Evolutionary conservation across 768 basidiomycete species (phyloP), one percentile per base, ranked within the genome.

Genomic region (Mycena belliarum): DNA sequence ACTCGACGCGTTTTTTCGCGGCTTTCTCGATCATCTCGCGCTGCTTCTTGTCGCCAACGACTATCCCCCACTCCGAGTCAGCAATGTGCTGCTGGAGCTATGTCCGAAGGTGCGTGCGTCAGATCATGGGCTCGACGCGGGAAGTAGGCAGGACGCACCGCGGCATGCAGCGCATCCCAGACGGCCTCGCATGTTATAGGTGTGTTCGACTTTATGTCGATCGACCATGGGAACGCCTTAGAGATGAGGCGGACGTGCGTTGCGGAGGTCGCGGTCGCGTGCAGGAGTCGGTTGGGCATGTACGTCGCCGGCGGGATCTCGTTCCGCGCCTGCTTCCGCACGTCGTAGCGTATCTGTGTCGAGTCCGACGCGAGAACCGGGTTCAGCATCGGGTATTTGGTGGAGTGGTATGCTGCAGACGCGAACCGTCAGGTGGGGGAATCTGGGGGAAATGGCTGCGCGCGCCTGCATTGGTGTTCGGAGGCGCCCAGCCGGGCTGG

Each of bases 11-110:
- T 57, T 76, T 78, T 70, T 79, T 83, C 50, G 76, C 78, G 2
- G 84, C 79, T 49, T 72, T 77, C 64, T 83, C 79, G 16, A 86
- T 75, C 20, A 62, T 60, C 60, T 79, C 79, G 51, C 69, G 73
- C 57, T 66, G 67, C 55, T 76, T 75, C 68, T 76, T 76, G 43
- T 83, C 79, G 25, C 53, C 65, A 6, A 78, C 65, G 18, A 82
- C 72, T 44, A 85, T 70, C 0, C 83, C 86, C 87, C 88, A 89
- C 64, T 89, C 88, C 4, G 86, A 86, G 57, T 89, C 86, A 1
- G 60, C 77, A 20, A 90, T 73, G 8, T 76, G 78, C 46, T 81
- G 72, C 48, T 87, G 82, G 25, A 90, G 71, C 45, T 58, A 28
- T 16, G n/a, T n/a, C n/a, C n/a, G n/a, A n/a, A n/a, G 25, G 6